Base-by-base conservation (phyloP, 2,329 filamentous ascomycete genomes). In the Corinectria fuckeliana region DNA sequence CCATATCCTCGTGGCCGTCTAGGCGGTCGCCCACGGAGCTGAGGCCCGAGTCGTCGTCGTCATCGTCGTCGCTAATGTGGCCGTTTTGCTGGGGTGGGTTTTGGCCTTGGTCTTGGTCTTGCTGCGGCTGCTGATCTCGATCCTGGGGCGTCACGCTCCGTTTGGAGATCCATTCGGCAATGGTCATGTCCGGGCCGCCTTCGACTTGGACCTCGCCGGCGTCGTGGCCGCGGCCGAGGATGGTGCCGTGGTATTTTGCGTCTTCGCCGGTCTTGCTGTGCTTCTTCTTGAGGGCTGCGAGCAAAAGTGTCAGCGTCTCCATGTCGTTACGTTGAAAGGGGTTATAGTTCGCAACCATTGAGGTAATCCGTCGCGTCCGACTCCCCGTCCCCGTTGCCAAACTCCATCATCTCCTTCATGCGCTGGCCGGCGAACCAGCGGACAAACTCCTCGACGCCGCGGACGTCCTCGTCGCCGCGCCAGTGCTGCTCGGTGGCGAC, bases 211-310 rank as follows among this genome's bases (percentile, higher is more conserved):
- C 80, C 7, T 89, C 85, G 70, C 86, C 87, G 56, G 88, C 85
- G 66, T 96, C 92, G 48, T 84, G 84, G 42, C 83, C 81, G 65
- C 88, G 88, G 4, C 94, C 94, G 10, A 98, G 81, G 0, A 95
- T 85, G 0, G 94, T 97, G 26, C 92, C 92, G 66, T 90, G 87
- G 74, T 92, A 96, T 70, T 94, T 89, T 9, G 89, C 89, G 71
- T 96, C 93, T 70, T 96, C 92, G 62, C 91, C 91, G 1, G 90
- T 91, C 69, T 95, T 96, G 78, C 89, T 93, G 75, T 96, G 91
- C 72, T 96, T 97, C 78, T 93, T 95, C 77, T 96, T 97, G 39
- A 98, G 80, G 4, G 88, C 90, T 91, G 65, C 2, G 44, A 28
- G 60, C 20, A 5, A 56, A 8, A 51, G 39, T 41, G 25, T 51